A percentile compares a stretch with the other conserved stretches of the same genome.
Evolutionary conservation across 192 early-diverging fungal genomes (phyloP).

Genomic region (Rhizophlyctis rosea): DNA sequence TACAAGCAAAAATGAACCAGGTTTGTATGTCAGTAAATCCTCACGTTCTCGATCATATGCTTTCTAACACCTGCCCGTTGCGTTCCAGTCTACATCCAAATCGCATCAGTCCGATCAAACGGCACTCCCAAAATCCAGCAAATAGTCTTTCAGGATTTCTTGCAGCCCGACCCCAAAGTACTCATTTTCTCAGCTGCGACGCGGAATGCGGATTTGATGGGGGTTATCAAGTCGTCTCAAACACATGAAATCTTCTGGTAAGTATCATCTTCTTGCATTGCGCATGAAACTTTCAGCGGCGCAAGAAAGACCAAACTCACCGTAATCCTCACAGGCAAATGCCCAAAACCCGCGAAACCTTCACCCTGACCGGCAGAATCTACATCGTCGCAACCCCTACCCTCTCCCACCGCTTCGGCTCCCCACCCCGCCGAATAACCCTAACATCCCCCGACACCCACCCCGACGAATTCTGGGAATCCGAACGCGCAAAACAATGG

Average conservation of each 20-base stretch:
- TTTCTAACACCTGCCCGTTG: too few relatives aligned
- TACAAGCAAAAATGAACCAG: conserved; percentile 13
- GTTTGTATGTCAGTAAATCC: conserved; percentile 4
- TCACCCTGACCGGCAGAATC: conserved; percentile 62
- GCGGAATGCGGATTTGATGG: conserved; percentile 67
- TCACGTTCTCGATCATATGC: too few relatives aligned
- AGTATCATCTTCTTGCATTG: conserved; percentile 14
- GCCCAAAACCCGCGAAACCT: conserved; percentile 68
- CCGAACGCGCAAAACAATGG: conserved; percentile 57
- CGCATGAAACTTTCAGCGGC: conserved; percentile 12
- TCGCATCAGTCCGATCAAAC: conserved; percentile 26
- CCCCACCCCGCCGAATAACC: conserved; percentile 19
- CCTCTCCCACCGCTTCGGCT: conserved; percentile 61
- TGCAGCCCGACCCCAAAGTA: conserved; percentile 59
- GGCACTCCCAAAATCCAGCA: conserved; percentile 48
- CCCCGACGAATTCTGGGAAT: conserved; percentile 68
- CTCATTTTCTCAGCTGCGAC: conserved; percentile 64
- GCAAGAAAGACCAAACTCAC: too few relatives aligned
- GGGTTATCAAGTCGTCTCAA: conserved; percentile 64
- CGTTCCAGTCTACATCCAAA: conserved; percentile 27
- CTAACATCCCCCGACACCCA: conserved; percentile 12
- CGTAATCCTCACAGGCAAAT: conserved; percentile 56
- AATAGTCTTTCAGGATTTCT: conserved; percentile 63
- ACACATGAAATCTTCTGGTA: conserved; percentile 66
- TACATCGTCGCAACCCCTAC: conserved; percentile 68